These are phyloP conservation scores for Salvia splendens DNA, from an alignment of 257 asterid genomes.

Conservation along the genomic window DNA sequence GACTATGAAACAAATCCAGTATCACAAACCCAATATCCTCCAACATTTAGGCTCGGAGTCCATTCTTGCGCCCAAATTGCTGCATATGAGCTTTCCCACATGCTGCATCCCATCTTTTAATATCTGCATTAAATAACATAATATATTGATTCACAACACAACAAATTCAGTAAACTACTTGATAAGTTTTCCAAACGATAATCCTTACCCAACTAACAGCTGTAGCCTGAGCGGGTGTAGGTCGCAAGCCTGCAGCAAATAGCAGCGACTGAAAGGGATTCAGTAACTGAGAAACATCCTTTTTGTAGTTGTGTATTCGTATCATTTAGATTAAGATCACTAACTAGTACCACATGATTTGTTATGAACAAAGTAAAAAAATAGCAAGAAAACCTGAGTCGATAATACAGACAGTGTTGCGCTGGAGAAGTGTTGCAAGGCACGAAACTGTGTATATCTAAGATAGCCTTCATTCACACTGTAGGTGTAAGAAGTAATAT, in stretches of 20 bases:
- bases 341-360: background rate
- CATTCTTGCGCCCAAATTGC: constrained; percentile 98
- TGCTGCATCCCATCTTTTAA: constrained; percentile 98
- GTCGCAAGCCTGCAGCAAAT: constrained; percentile 98
- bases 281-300: constrained; percentile 40
- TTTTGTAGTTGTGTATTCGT: constrained; percentile 20
- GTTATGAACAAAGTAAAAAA: background rate
- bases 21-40: constrained; percentile 78
- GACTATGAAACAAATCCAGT: constrained; percentile 16
- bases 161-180: background rate
- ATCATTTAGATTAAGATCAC: constrained; percentile 22
- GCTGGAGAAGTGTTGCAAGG: constrained; percentile 92
- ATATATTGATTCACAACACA: constrained; percentile 15
- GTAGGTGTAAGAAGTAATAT: constrained; percentile 36
- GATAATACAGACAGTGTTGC: constrained; percentile 91
- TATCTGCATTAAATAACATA: constrained; percentile 52
- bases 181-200: constrained; percentile 22
- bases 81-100: constrained; percentile 88
- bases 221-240: constrained; percentile 98
- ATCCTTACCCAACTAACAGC: constrained; percentile 95
- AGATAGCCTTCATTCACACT: constrained; percentile 97
- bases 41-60: constrained; percentile 97
- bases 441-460: constrained; percentile 91
- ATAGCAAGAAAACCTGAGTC: constrained; percentile 79
- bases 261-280: constrained; percentile 85